Evolutionary conservation across 23 red algal genomes (phyloP), one percentile per base, ranked within the genome.

Genomic region (Gracilaria domingensis): DNA sequence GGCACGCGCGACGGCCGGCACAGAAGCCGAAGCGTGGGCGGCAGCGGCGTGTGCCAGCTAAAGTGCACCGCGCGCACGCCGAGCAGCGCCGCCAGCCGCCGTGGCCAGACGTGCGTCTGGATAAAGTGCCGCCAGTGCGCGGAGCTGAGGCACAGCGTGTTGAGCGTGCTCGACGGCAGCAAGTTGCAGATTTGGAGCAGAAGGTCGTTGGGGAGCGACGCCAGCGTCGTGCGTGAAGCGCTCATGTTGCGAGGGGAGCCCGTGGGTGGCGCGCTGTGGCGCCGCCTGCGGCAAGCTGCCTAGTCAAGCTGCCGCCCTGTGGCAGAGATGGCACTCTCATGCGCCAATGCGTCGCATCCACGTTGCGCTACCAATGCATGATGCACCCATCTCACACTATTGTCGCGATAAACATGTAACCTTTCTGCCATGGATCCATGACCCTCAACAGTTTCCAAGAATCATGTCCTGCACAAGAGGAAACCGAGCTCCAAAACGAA

Each of bases 181-280:
- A 60, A 64, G 37, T 60, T 16, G 54, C 66, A 74, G 39, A 88
- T 88, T 5, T 29, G 47, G 12, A 88, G 71, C 21, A 88, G 71
- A n/a, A 88, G 45, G 54, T 88, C 84, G 24, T 75, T 17, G 14
- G 84, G 84, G 9, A 88, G 70, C 12, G 25, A 20, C 38, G 12
- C 26, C 7, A 77, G 72, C 7, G 17, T 26, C 30, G 33, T 5
- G 67, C 18, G 4, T 1, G 67, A 2, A 1, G 51, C 51, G 51
- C 51, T 55, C 51, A 55, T 55, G 51, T 7, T n/a, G n/a, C n/a
- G n/a, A n/a, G n/a, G n/a, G n/a, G 7, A 48, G 45, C 45, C 45
- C 45, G 45, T 12, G 45, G 7, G 7, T 5, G 7, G 45, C 5
- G 45, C 45, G 45, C 5, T 5, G 45, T 48, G 45, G 45, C 45